Base-by-base conservation (phyloP, 2,329 filamentous ascomycete genomes). In the Paecilomyces fulvus region DNA sequence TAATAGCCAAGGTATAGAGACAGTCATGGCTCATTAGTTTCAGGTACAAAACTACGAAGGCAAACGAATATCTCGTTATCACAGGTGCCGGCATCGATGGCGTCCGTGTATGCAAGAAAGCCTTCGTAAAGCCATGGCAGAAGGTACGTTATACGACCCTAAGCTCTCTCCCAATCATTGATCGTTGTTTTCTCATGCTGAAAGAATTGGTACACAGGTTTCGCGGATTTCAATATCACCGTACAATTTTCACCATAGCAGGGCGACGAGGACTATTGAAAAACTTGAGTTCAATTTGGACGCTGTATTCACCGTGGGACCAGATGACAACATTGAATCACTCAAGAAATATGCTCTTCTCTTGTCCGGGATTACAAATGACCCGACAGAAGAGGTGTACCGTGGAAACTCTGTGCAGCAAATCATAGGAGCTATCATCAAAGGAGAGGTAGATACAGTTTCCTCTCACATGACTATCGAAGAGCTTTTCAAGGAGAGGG, bases 391-490 rank as follows among this genome's bases (percentile, higher is more conserved):
- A 37, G 62, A 70, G 30, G 70, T 74, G 12, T 74, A 72, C 33
- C 73, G 74, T 14, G 75, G 78, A n/a, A 78, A 81, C 55, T 88
- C 92, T 73, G 85, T 94, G 14, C 87, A 88, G 66, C 88, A 88
- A 63, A 95, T 95, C 59, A 87, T 95, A 72, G 92, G 90, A 72
- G 90, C 89, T 58, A 91, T 95, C 70, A 94, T 95, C 63, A 89
- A 95, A 71, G 90, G 90, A 59, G 90, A 95, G 72, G 92, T 88
- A 0, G 83, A 90, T 57, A 87, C 90, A 5, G 84, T 95, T 54
- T 88, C 95, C 48, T 89, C 86, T 0, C 86, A 84, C 63, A 92
- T 95, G 88, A 92, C 89, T n/a, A 92, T 94, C 88, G 89, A 92
- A 69, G 89, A 94, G 72, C 88, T 95, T 58, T 92, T 92, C 72